A percentile compares a stretch with the other conserved stretches of the same genome.
These are phyloP conservation scores for Mucor lusitanicus DNA, from an alignment of 371 early-diverging fungal species.

Conservation along the genomic window DNA sequence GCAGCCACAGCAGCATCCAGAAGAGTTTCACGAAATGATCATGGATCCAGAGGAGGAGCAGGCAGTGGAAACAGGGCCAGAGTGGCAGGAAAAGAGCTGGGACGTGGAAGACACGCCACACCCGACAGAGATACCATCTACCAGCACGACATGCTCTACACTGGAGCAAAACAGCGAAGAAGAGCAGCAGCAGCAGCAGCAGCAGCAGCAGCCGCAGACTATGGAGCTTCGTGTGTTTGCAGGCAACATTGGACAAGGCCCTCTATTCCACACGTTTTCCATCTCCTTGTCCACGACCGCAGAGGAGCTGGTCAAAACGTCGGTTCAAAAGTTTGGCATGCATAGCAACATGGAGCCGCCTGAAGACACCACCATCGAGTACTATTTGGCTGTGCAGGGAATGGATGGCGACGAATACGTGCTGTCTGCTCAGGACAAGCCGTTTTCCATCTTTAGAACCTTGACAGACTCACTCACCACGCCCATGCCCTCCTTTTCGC, in stretches of 20 bases:
- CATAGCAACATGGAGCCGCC: slow-evolving; percentile 18
- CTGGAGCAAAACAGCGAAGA: not conserved
- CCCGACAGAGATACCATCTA: not conserved
- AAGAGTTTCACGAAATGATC: slow-evolving; percentile 9
- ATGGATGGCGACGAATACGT: slow-evolving; percentile 65
- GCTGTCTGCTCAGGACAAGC: slow-evolving; percentile 58
- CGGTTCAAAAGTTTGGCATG: slow-evolving; percentile 46
- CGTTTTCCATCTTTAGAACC: slow-evolving; percentile 59
- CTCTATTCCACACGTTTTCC: slow-evolving; percentile 57
- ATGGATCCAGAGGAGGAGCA: not conserved
- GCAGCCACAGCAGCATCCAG: not conserved
- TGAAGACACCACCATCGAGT: slow-evolving; percentile 40
- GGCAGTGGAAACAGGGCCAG: not conserved
- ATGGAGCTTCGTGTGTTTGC: slow-evolving; percentile 52
- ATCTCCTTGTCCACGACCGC: slow-evolving; percentile 46
- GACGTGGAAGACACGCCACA: not conserved
- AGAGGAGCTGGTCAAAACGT: slow-evolving; percentile 52
- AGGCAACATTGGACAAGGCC: slow-evolving; percentile 60
- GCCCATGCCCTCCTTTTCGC: slow-evolving; percentile 52
- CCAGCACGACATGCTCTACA: not conserved
- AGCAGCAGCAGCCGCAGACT: not conserved
- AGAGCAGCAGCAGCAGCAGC: not conserved
- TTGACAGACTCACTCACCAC: slow-evolving; percentile 63
- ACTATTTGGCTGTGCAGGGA: slow-evolving; percentile 59
- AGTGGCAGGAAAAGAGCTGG: slow-evolving; percentile 22